phyloP scores from a whole-genome alignment of 352 stramenopile species.

The Thraustochytrium striatum region DNA sequence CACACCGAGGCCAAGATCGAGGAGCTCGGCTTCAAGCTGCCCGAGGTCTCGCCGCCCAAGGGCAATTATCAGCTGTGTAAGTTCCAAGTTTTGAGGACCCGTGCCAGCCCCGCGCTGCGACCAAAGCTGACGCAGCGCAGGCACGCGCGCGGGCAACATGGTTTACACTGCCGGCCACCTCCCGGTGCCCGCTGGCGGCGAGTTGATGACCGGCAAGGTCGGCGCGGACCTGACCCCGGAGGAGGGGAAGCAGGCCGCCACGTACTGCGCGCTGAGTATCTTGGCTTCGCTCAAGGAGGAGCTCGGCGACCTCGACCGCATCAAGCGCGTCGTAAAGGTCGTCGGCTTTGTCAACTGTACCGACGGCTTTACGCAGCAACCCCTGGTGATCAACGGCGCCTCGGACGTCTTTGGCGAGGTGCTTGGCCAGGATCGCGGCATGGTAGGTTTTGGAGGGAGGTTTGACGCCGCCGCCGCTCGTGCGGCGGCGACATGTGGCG shows the following conservation, averaged over 20 bases:
- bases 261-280: conserved; percentile 79
- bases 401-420: conserved; percentile 86
- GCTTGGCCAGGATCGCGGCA: conserved; percentile 64
- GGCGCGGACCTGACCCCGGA: conserved; percentile 77
- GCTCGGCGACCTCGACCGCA: conserved; percentile 81
- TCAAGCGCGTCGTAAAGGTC: conserved; percentile 90
- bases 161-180: conserved; percentile 76
- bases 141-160: conserved; percentile 66
- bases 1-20: conserved; percentile 71
- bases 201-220: conserved; percentile 78
- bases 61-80: conserved; percentile 72
- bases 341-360: conserved; percentile 92
- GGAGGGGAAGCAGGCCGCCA: conserved; percentile 80
- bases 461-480: no score
- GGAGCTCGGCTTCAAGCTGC: conserved; percentile 74
- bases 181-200: conserved; percentile 65
- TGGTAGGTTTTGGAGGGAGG: no score
- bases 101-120: neutral
- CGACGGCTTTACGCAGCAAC: conserved; percentile 82
- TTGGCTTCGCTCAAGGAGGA: conserved; percentile 82
- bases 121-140: conserved; percentile 49
- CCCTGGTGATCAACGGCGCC: conserved; percentile 87
- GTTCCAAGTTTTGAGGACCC: conserved; percentile 8
- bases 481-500: no score
- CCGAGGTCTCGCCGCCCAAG: conserved; percentile 73